Base-by-base conservation (phyloP, 345 rosid species). In the Populus euphratica region DNA sequence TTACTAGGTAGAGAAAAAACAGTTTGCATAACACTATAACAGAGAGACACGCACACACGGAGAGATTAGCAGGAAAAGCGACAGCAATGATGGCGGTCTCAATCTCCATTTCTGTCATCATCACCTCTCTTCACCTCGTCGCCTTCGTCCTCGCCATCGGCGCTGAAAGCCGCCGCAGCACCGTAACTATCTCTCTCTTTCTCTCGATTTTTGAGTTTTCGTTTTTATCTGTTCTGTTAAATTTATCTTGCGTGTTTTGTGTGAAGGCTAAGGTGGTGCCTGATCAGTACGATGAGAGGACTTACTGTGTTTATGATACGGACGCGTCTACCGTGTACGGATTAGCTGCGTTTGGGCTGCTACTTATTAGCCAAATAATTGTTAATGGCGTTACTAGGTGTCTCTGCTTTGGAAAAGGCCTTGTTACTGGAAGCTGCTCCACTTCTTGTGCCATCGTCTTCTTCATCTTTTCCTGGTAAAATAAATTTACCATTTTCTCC, bases 71-170 rank as follows among this genome's bases (percentile, higher is more conserved):
- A 59, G 29, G 14, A 59, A 52, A 59, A 59, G 63, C 14, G 14
- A 59, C 23, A n/a, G 10, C 23, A 59, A 20, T 4, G 23, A 96
- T 91, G 99, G 98, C 94, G 0, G 72, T 91, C 79, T 93, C 97
- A 43, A 81, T 96, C 36, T 67, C 91, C 39, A 75, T 92, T 67
- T 69, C 93, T 65, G 92, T 87, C 74, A 47, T 82, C 83, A 49
- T 89, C 82, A 85, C 77, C 56, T 78, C 93, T 52, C 96, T 93
- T 70, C 94, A 96, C 81, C 90, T 91, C 88, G 81, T 96, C 73
- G 97, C 98, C 85, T 96, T 96, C 80, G 91, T 93, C 77, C 83
- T 93, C 81, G 98, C 99, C 81, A 81, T 96, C 76, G 99, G 99
- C 36, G 98, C 97, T 63, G 99, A 93, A 75, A 91, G 91, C 72